Percentiles rank a stretch among this genome's conserved stretches.
phyloP scores from a whole-genome alignment of 495 filamentous ascomycete genomes.

The Xylaria scruposa region DNA sequence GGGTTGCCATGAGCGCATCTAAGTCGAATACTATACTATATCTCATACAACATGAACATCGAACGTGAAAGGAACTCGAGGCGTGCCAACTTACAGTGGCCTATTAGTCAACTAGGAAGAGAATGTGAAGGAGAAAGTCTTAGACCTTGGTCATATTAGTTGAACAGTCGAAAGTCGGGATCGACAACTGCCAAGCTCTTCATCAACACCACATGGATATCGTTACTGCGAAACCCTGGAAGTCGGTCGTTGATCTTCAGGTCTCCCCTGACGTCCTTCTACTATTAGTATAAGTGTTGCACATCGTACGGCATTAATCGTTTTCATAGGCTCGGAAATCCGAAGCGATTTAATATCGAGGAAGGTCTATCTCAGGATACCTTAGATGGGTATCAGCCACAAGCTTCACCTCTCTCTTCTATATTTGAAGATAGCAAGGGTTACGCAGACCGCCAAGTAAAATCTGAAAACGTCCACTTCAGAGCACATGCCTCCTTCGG shows the following conservation, averaged over 20 bases:
- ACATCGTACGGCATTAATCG: not conserved
- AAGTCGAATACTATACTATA: not conserved
- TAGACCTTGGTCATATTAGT: not conserved
- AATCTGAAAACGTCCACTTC: not conserved
- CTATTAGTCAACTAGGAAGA: not conserved
- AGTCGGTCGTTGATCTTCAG: constrained; percentile 8
- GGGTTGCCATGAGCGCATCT: not conserved
- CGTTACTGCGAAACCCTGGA: not conserved
- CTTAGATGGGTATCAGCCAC: not conserved
- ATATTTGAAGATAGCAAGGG: constrained; percentile 7
- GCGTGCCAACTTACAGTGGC: no score
- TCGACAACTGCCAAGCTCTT: constrained; percentile 19
- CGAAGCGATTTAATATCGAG: not conserved
- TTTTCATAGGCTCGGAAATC: not conserved
- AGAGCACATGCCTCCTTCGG: constrained; percentile 17
- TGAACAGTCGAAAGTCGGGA: constrained; percentile 12
- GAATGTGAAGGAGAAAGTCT: not conserved
- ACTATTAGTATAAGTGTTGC: constrained; percentile 13
- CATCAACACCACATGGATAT: not conserved
- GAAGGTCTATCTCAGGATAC: not conserved
- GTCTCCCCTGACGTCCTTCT: constrained; percentile 13
- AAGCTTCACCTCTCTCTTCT: not conserved
- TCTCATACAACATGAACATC: not conserved
- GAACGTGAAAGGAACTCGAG: not conserved
- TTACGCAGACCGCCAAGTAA: not conserved